Conservation (phyloP, 257 asterid genomes). For the Primulina eburnea region DNA sequence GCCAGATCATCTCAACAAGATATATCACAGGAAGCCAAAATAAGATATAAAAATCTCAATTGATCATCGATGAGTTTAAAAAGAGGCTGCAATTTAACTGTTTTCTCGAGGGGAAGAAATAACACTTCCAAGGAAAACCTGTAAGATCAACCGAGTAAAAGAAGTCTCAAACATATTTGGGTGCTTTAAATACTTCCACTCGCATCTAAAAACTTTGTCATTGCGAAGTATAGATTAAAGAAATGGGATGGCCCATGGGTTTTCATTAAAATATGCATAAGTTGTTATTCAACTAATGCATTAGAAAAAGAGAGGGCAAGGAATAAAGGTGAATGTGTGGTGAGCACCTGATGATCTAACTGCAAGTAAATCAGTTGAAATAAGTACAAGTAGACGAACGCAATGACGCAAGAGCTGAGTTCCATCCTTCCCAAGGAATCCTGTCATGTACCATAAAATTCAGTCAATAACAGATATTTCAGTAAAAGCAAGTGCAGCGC, state of each 20-base stretch:
- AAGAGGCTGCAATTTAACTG: not conserved
- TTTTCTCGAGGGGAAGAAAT: not conserved
- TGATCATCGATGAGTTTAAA: not conserved
- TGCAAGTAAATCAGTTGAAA: constrained; percentile 85
- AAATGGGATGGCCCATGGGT: not conserved
- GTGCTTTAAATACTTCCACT: not conserved
- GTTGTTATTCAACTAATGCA: not conserved
- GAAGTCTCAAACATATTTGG: not conserved
- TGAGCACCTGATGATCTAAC: constrained; percentile 83
- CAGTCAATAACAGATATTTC: constrained; percentile 11
- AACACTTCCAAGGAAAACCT: not conserved
- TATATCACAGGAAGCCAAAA: not conserved
- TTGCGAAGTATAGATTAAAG: not conserved
- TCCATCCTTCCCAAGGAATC: constrained; percentile 98
- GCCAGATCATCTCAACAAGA: constrained; percentile 15
- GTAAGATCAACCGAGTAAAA: not conserved
- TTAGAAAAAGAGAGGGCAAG: constrained; percentile 4
- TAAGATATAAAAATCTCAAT: not conserved
- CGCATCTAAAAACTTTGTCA: not conserved
- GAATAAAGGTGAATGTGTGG: constrained; percentile 15
- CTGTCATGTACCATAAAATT: constrained; percentile 37
- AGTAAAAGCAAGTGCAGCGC: constrained; percentile 22
- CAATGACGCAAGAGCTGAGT: constrained; percentile 99
- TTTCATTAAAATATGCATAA: not conserved
- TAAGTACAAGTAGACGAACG: constrained; percentile 81